Evolutionary conservation across 2,329 filamentous ascomycete genomes (phyloP).

Genomic region (Penicillium sp.): DNA sequence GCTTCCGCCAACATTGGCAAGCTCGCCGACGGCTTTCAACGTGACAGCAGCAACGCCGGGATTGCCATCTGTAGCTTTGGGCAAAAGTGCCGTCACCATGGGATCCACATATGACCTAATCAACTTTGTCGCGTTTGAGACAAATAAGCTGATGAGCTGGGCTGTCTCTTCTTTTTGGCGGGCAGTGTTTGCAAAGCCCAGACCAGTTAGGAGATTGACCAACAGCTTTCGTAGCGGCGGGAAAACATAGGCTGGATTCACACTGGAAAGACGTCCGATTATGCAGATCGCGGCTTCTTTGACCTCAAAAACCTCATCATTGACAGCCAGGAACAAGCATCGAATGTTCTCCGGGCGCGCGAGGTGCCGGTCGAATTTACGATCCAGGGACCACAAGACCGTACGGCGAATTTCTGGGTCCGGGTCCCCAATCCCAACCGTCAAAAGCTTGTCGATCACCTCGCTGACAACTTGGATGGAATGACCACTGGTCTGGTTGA

Average conservation of each 20-base stretch:
- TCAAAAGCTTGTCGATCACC: conserved; percentile 94
- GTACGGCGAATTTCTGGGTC: conserved; percentile 85
- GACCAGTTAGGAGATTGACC: conserved; percentile 91
- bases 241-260: conserved; percentile 96
- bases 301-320: conserved; percentile 90
- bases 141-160: conserved; percentile 84
- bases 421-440: conserved; percentile 88
- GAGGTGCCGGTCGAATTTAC: conserved; percentile 93
- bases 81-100: conserved; percentile 90
- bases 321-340: conserved; percentile 89
- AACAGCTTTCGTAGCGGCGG: conserved; percentile 91
- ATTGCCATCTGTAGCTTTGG: conserved; percentile 81
- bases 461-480: conserved; percentile 96
- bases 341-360: conserved; percentile 96
- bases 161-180: conserved; percentile 96
- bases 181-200: conserved; percentile 91
- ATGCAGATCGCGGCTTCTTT: conserved; percentile 94
- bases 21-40: conserved; percentile 89
- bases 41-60: conserved; percentile 90
- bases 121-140: conserved; percentile 85
- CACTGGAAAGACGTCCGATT: conserved; percentile 83
- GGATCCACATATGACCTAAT: conserved; percentile 97
- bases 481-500: conserved; percentile 96
- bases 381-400: conserved; percentile 83
- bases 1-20: conserved; percentile 88